These are phyloP conservation scores for Mytilinidion resinicola DNA, from an alignment of 495 filamentous ascomycete genomes.

Conservation along the genomic window DNA sequence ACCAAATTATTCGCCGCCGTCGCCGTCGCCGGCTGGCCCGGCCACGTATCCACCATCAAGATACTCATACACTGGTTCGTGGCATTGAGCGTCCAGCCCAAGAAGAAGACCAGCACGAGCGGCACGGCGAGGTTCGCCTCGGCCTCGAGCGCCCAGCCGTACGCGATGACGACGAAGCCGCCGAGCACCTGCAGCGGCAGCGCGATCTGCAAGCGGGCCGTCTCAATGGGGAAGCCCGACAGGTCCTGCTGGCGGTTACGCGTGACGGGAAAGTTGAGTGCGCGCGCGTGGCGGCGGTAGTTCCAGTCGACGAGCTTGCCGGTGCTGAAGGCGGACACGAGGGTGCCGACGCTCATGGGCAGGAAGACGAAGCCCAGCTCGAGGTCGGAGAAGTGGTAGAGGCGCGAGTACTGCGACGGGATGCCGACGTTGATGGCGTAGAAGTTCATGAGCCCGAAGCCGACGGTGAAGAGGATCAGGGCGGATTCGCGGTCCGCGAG, in stretches of 20 bases:
- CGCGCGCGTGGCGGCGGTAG: slow-evolving; percentile 24
- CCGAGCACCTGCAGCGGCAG: slow-evolving; percentile 16
- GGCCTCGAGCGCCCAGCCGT: slow-evolving; percentile 30
- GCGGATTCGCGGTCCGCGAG: slow-evolving; percentile 30
- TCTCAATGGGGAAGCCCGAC: slow-evolving; percentile 29
- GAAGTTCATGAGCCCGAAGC: slow-evolving; percentile 33
- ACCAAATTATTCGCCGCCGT: slow-evolving; percentile 34
- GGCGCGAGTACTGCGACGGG: slow-evolving; percentile 25
- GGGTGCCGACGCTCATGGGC: slow-evolving; percentile 29
- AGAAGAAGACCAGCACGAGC: slow-evolving; percentile 26
- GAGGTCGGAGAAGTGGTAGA: slow-evolving; percentile 29
- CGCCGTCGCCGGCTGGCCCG: slow-evolving; percentile 32
- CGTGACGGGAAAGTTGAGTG: slow-evolving; percentile 25
- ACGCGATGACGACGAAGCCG: slow-evolving; percentile 20
- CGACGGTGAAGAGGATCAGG: slow-evolving; percentile 31
- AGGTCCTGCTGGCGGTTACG: slow-evolving; percentile 42
- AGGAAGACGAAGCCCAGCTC: slow-evolving; percentile 34
- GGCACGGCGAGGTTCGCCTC: slow-evolving; percentile 26
- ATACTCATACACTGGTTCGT: slow-evolving; percentile 23
- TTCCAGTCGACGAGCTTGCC: slow-evolving; percentile 34
- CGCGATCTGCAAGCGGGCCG: slow-evolving; percentile 28
- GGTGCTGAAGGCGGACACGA: slow-evolving; percentile 29
- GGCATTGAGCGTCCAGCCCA: slow-evolving; percentile 27
- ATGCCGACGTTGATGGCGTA: slow-evolving; percentile 22
- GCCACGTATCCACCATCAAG: slow-evolving; percentile 35